Conservation (phyloP, 768 basidiomycete species). For the Kwoniella europaea region DNA sequence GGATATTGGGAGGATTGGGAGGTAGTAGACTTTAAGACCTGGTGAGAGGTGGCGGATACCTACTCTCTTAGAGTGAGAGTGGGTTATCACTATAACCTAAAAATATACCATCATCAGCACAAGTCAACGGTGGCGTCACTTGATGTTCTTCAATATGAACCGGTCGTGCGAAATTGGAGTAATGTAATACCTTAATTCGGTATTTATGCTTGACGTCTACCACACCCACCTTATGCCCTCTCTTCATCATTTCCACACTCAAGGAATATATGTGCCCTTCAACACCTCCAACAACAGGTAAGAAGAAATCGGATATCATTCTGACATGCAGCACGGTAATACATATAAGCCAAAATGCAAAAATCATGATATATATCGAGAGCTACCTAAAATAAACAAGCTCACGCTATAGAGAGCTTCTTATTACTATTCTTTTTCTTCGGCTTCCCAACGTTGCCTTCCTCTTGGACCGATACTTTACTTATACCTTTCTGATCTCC, state of each 20-base stretch:
- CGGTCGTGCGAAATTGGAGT: too few species aligned
- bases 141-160: too few species aligned
- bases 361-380: constrained; percentile 14
- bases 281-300: constrained; percentile 90
- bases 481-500: not conserved
- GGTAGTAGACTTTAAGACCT: constrained; percentile 85
- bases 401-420: constrained; percentile 49
- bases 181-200: too few species aligned
- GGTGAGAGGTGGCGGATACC: constrained; percentile 83
- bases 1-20: constrained; percentile 80
- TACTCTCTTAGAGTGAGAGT: constrained; percentile 82
- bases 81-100: constrained; percentile 92
- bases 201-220: not conserved
- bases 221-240: constrained; percentile 77
- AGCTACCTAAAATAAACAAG: constrained; percentile 13
- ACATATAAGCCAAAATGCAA: constrained; percentile 22
- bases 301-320: constrained; percentile 97
- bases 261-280: constrained; percentile 97
- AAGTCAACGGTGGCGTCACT: too few species aligned
- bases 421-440: constrained; percentile 20
- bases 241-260: constrained; percentile 75
- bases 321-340: constrained; percentile 60
- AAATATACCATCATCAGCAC: not conserved
- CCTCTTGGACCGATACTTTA: constrained; percentile 1
- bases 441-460: not conserved